phyloP scores from a whole-genome alignment of 805 yeast genomes.

The Teunomyces tritomae region DNA sequence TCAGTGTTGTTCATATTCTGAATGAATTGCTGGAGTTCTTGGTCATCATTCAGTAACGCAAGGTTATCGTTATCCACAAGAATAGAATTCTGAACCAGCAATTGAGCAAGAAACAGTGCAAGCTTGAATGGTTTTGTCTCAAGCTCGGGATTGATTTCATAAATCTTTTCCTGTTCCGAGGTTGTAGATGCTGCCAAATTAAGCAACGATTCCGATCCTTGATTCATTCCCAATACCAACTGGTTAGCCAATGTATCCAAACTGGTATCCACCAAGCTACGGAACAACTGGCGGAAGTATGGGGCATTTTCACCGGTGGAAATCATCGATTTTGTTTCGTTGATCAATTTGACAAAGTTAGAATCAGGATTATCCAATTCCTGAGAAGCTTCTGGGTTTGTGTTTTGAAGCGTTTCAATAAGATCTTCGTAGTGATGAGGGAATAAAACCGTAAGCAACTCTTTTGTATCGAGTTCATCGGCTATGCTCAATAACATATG shows the following conservation, averaged over 20 bases:
- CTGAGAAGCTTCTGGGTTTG: slow-evolving; percentile 41
- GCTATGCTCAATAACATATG: slow-evolving; percentile 22
- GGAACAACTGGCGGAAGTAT: slow-evolving; percentile 28
- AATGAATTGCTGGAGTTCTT: slow-evolving; percentile 24
- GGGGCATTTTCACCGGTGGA: slow-evolving; percentile 20
- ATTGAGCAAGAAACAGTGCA: slow-evolving; percentile 68
- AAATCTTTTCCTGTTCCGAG: slow-evolving; percentile 17
- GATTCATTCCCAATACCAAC: slow-evolving; percentile 27
- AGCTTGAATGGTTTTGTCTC: slow-evolving; percentile 39
- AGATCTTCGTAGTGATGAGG: slow-evolving; percentile 38
- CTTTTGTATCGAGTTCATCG: slow-evolving; percentile 9
- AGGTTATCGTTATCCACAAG: slow-evolving; percentile 42
- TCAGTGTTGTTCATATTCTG: slow-evolving; percentile 37
- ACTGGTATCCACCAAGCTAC: slow-evolving; percentile 31
- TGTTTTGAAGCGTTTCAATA: slow-evolving; percentile 48
- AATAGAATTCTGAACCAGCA: slow-evolving; percentile 61
- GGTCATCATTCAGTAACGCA: background rate
- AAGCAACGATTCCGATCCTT: slow-evolving; percentile 10
- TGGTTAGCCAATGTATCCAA: slow-evolving; percentile 35
- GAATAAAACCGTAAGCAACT: slow-evolving; percentile 19
- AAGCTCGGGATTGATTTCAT: slow-evolving; percentile 12
- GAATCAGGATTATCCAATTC: slow-evolving; percentile 37
- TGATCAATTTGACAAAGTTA: slow-evolving; percentile 37
- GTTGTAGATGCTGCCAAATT: slow-evolving; percentile 10
- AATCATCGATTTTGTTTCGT: slow-evolving; percentile 46